These are phyloP conservation scores for Blumeriella jaapii DNA, from an alignment of 2,329 filamentous ascomycete genomes.

Conservation along the genomic window DNA sequence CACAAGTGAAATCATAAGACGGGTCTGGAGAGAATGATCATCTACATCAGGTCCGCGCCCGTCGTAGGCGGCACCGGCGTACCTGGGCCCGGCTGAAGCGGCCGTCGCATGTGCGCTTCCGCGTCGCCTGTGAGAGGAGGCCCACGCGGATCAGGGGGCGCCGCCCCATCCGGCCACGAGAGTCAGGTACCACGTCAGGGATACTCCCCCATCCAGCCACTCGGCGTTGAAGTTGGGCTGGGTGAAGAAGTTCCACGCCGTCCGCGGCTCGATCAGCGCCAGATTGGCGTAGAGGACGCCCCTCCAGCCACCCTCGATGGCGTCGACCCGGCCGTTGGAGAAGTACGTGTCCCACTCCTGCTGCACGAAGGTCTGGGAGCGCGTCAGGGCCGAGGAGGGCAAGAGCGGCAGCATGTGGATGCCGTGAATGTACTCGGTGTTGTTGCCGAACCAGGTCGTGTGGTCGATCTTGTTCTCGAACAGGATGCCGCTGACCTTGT, in stretches of 20 bases:
- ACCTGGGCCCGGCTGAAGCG: too few relatives aligned
- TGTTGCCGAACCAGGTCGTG: slow-evolving; percentile 74
- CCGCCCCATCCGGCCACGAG: slow-evolving; percentile 69
- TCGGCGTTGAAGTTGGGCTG: slow-evolving; percentile 49
- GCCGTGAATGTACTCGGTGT: slow-evolving; percentile 58
- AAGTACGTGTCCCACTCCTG: slow-evolving; percentile 83
- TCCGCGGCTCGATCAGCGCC: slow-evolving; percentile 59
- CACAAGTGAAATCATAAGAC: too few relatives aligned
- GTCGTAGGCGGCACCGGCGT: too few relatives aligned
- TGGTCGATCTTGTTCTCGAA: slow-evolving; percentile 97
- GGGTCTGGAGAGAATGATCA: too few relatives aligned
- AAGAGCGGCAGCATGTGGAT: slow-evolving; percentile 25
- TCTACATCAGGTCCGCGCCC: too few relatives aligned
- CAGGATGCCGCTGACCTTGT: slow-evolving; percentile 60
- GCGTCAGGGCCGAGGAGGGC: slow-evolving; percentile 49
- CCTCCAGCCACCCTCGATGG: slow-evolving; percentile 67
- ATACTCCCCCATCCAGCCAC: slow-evolving; percentile 74
- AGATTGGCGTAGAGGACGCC: slow-evolving; percentile 76
- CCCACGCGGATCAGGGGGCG: too few relatives aligned
- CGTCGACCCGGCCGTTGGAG: slow-evolving; percentile 49
- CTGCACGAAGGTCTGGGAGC: slow-evolving; percentile 56
- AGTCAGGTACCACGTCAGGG: slow-evolving; percentile 74
- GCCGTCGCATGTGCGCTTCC: too few relatives aligned
- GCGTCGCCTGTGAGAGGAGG: too few relatives aligned
- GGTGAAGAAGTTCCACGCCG: slow-evolving; percentile 66